Base-by-base conservation (phyloP, 345 rosid species). In the Pistacia integerrima region DNA sequence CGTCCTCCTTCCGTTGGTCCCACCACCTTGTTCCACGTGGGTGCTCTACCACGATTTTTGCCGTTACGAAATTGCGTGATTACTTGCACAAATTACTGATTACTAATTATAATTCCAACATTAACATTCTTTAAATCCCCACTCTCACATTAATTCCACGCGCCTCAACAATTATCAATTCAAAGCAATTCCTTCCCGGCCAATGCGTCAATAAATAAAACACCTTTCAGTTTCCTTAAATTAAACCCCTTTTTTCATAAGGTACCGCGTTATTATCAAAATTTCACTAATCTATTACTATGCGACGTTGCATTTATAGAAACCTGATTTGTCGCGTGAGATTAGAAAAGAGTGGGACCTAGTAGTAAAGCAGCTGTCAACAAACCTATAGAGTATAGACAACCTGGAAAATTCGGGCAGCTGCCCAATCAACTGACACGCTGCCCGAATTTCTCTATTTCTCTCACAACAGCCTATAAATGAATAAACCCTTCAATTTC, bases 401-500 rank as follows among this genome's bases (percentile, higher is more conserved):
- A 85, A 77, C 59, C 78, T 86, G 82, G 77, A 78, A 65, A 69
- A 73, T 28, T 16, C 57, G 89, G 85, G 35, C 82, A 80, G 79
- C 78, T 81, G 66, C 79, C 54, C 79, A 17, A 4, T 54, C 44
- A 48, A 54, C 72, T 69, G 76, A 71, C 72, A 68, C 30, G 66
- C 78, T 77, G 60, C 30, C 67, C 65, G 13, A 59, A n/a, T 58
- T 48, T 76, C 80, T 67, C 74, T 38, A 56, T 6, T 56, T 41
- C 8, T 6, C 8, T 64, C 44, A 33, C 63, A 13, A 10, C 4
- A 11, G 20, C 62, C 76, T 85, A 81, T 85, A 85, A 70, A 83
- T 85, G 83, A 67, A 83, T 72, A 35, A 33, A 3, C 70, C 74
- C 64, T 78, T 48, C 58, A 11, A 30, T 17, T 18, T n/a, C 9